Base-by-base conservation (phyloP, 306 rosid species). In the Cicer chorassanicum region DNA sequence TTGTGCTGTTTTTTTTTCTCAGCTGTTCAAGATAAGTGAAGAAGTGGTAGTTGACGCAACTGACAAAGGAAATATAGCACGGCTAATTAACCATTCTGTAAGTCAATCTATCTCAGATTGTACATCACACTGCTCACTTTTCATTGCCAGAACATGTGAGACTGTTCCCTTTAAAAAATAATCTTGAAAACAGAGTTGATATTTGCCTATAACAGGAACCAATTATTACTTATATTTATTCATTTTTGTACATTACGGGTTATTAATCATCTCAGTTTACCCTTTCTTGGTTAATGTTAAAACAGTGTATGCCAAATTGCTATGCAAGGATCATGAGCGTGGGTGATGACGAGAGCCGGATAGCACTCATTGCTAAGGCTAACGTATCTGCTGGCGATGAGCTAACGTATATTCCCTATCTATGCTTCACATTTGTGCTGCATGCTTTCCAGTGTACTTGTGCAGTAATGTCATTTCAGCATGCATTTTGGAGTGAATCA, bases 1-100 rank as follows among this genome's bases (percentile, higher is more conserved):
- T 19, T 40, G 11, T 43, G 40, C 40, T 51, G 59, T 6, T 59
- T 63, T 49, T 79, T 63, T 49, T 79, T 59, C 74, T 74, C 92
- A 92, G 98, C 88, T 92, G 19, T 92, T 92, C 76, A 92, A 90
- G 87, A 92, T 90, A 73, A 88, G 98, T 61, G 98, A 90, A 80
- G 98, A 92, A 44, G 96, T 92, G 68, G 94, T 92, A 50, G 92
- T 90, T 50, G 98, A 92, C 71, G 98, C 98, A 61, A 92, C 96
- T 1, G 92, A 92, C 45, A 92, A 92, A 85, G 98, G 98, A 77
- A 92, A 92, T 54, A 90, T 92, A 72, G 96, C 98, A 3, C 94
- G 96, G 74, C 80, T 92, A 70, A 92, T 92, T 46, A 92, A 92
- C 88, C 98, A 92, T 81, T 92, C 94, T 16, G 98, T 90, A 82